A percentile compares a stretch with the other conserved stretches of the same genome.
Conservation (phyloP, 106 monocot species). For the Dioscorea zingiberensis region DNA sequence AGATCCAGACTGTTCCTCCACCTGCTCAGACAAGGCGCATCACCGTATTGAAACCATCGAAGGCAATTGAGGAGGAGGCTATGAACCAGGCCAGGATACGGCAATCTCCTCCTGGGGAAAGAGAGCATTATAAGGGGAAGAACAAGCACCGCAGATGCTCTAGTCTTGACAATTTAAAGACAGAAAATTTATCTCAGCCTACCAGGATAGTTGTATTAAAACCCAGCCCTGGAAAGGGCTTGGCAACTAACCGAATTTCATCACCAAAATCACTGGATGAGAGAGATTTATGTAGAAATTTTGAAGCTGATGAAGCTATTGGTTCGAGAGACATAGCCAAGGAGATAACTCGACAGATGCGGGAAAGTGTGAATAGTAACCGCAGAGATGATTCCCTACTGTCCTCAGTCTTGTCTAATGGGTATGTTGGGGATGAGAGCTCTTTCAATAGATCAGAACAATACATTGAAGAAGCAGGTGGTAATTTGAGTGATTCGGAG, state of each 20-base stretch:
- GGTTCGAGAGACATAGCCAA: conserved; percentile 39
- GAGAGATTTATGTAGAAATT: conserved; percentile 10
- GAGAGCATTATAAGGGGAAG: conserved; percentile 7
- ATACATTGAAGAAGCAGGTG: conserved; percentile 38
- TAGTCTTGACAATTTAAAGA: conserved; percentile 18
- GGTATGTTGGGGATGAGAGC: conserved; percentile 67
- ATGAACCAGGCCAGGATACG: conserved; percentile 18
- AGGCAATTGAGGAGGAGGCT: conserved; percentile 25
- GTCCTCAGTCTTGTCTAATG: conserved; percentile 60
- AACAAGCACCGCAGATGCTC: conserved; percentile 17
- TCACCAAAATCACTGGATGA: conserved; percentile 7
- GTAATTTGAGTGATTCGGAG: conserved; percentile 52
- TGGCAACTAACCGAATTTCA: conserved; percentile 2
- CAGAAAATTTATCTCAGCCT: conserved; percentile 50
- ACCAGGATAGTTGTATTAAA: conserved; percentile 93
- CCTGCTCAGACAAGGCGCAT: conserved; percentile 38
- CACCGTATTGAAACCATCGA: conserved; percentile 61
- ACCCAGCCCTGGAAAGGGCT: conserved; percentile 43
- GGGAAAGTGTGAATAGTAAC: conserved; percentile 31
- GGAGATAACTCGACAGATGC: conserved; percentile 43
- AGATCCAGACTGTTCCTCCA: conserved; percentile 14
- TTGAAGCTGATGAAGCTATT: conserved; percentile 12
- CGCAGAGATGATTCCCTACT: conserved; percentile 48
- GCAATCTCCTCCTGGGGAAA: conserved; percentile 12
- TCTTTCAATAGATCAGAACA: conserved; percentile 54